Evolutionary conservation across 2,329 filamentous ascomycete species (phyloP), one percentile per base, ranked within the genome.

Genomic region (Colletotrichum liriopes): DNA sequence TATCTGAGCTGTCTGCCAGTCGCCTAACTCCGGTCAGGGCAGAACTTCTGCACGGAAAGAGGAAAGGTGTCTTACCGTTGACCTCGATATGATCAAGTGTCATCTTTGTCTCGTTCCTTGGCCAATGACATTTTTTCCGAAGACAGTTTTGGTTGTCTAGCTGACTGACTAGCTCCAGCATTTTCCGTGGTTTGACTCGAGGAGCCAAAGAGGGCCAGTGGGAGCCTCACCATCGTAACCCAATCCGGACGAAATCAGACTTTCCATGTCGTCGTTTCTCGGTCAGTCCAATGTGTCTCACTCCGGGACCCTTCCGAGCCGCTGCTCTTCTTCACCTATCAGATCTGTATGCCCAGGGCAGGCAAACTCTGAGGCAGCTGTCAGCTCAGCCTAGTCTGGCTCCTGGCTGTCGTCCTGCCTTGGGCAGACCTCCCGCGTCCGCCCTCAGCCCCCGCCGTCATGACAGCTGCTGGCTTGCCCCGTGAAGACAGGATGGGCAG

Each of bases 381-480:
- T 37, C 51, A 47, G 37, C 43, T 41, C 35, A 39, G 37, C 9
- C 29, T 52, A 47, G 55, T 16, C 45, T 63, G 65, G 37, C 32
- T 7, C 58, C 56, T 54, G 58, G 58, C 49, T 59, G 41, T 51
- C 65, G 45, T 68, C 35, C 65, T 63, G 12, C 37, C 20, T 68
- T 39, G 56, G 69, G 69, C 43, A 68, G 51, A 58, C n/a, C 32
- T 26, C 52, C 58, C 43, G 58, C 41, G 43, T 43, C 43, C 35
- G 51, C 29, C 39, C 26, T 45, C 58, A 72, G 69, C 69, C 65
- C 51, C 52, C 65, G 58, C 65, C 65, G 69, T 72, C 69, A 68
- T 72, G 65, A 68, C 69, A 72, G 65, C 51, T 68, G 55, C 39
- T 23, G 49, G 55, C 47, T 61, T 41, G 37, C 37, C 32, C n/a